Conservation (phyloP, 2,329 filamentous ascomycete species). For the Epichloe sylvatica region DNA sequence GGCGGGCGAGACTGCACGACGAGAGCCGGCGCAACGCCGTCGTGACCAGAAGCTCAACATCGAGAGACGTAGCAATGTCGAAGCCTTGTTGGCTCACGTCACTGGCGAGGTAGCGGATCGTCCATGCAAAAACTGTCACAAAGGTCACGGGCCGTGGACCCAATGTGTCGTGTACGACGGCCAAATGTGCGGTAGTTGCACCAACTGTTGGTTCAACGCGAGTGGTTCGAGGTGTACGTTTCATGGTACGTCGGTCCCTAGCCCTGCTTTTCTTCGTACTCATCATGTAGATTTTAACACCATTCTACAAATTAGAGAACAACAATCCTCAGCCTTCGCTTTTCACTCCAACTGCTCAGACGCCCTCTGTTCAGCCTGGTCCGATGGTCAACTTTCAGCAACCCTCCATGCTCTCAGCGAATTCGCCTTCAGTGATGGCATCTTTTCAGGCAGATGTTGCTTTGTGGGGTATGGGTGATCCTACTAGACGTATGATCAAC, state of each 20-base stretch:
- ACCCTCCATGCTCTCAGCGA: neutral
- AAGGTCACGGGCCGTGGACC: constrained; percentile 45
- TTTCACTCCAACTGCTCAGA: constrained; percentile 7
- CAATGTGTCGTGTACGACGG: constrained; percentile 45
- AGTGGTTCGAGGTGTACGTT: constrained; percentile 46
- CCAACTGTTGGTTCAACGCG: constrained; percentile 52
- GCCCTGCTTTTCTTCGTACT: neutral
- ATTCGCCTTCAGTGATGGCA: neutral
- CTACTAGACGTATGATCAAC: constrained; percentile 12
- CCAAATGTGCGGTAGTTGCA: constrained; percentile 47
- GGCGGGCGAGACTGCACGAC: constrained; percentile 33
- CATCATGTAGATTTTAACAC: neutral
- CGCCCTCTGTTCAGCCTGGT: neutral
- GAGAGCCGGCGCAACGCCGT: constrained; percentile 38
- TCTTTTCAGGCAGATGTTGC: constrained; percentile 17
- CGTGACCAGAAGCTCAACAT: constrained; percentile 41
- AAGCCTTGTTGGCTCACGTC: constrained; percentile 44
- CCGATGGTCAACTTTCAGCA: constrained; percentile 11
- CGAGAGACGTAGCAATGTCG: constrained; percentile 43
- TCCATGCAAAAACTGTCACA: constrained; percentile 47
- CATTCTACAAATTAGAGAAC: constrained; percentile 22
- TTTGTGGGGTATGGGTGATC: constrained; percentile 17
- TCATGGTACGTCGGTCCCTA: constrained; percentile 31
- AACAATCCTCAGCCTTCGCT: constrained; percentile 25
- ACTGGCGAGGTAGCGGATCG: constrained; percentile 33